These are phyloP conservation scores for Ceratocystis huliohia DNA, from an alignment of 2,329 filamentous ascomycete species.

Conservation along the genomic window DNA sequence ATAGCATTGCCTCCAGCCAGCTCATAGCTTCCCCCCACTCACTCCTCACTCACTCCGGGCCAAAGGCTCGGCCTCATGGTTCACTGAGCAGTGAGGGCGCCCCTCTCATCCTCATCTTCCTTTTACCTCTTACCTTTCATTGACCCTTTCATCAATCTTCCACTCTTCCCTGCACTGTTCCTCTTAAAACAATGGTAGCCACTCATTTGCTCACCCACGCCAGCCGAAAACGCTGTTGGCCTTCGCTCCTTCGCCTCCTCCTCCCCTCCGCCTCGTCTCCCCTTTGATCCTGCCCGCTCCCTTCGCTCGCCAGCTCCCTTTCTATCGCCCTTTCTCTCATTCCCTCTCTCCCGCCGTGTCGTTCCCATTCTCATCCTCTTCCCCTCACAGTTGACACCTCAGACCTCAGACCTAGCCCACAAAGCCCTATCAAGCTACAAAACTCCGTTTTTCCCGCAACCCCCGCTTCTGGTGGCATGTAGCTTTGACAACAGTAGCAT, in stretches of 20 bases:
- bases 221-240: not conserved
- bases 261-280: not conserved
- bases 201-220: not conserved
- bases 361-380: not conserved
- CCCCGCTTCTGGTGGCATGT: not conserved
- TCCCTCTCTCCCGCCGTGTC: not conserved
- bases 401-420: too few species aligned
- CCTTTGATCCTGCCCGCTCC: not conserved
- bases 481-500: too few species aligned
- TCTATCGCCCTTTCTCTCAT: not conserved
- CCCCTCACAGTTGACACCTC: not conserved
- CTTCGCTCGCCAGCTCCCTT: not conserved
- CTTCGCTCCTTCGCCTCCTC: not conserved
- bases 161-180: not conserved
- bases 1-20: too few species aligned
- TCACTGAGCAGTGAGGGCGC: not conserved
- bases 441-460: not conserved
- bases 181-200: not conserved
- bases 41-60: not conserved
- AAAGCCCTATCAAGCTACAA: too few species aligned
- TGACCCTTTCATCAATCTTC: not conserved
- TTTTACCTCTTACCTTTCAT: not conserved
- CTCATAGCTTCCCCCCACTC: too few species aligned
- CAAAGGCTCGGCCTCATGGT: constrained; percentile 8
- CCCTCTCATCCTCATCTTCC: not conserved